Evolutionary conservation across 352 stramenopile species (phyloP), one percentile per base, ranked within the genome.

Genomic region (Globisporangium middletonii): DNA sequence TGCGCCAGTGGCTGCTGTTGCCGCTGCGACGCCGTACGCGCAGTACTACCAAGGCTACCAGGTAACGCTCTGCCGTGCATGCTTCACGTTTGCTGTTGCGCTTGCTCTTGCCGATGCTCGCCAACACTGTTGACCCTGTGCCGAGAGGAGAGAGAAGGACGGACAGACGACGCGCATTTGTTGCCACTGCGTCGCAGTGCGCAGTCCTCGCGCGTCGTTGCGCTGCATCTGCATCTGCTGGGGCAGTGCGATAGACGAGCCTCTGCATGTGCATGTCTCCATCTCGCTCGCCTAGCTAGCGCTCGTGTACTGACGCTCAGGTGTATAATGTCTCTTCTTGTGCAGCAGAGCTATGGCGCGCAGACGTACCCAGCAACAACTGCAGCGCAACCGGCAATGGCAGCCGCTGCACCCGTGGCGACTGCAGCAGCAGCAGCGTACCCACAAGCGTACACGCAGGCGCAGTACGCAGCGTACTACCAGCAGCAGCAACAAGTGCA

Each of bases 21-120:
- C 33, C 33, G 33, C 33, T 13, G 33, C 33, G 33, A 38, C 33
- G 33, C 33, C 70, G 49, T 82, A 82, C 54, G 65, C 67, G 8
- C 68, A 79, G 51, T 91, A 89, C 65, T 88, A 88, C 63, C 78
- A 89, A 72, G 72, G 75, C 73, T 89, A 88, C 48, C 81, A 89
- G 79, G 81, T 91, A 91, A 71, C 51, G 65, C 2, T 28, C 38
- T 30, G 53, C 58, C 68, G 57, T 54, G 65, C 68, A 50, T 56
- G 38, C 44, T 49, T 55, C 38, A 59, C 45, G 48, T 23, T 55
- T 23, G 23, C 23, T 63, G 33, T 37, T 45, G 41, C 15, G 13
- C 18, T n/a, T 45, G 41, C 41, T 45, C 15, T 5, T n/a, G 15
- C 18, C 33, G 33, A 38, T 59, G 27, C 41, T 53, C 51, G 41